These are phyloP conservation scores for Capsicum pubescens DNA, from an alignment of 257 asterid species.

Conservation along the genomic window DNA sequence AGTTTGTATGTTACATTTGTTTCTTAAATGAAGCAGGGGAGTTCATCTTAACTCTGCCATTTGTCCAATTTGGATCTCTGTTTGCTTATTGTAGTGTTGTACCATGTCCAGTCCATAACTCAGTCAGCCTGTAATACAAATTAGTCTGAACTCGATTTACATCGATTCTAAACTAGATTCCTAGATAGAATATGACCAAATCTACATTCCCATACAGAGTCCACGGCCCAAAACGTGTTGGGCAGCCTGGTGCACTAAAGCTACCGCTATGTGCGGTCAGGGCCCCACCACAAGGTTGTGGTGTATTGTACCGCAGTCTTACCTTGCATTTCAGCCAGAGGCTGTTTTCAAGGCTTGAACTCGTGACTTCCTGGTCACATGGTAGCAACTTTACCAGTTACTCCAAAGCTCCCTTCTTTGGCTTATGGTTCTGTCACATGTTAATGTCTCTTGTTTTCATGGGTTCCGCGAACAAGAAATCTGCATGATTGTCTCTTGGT, in stretches of 20 bases:
- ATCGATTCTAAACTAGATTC: not conserved
- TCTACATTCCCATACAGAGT: not conserved
- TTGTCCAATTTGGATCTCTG: not conserved
- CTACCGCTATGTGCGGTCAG: too few species aligned
- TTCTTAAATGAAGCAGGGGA: not conserved
- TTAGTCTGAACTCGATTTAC: not conserved
- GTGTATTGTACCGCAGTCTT: too few species aligned
- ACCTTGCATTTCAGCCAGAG: too few species aligned
- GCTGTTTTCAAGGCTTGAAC: too few species aligned
- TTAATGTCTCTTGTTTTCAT: conserved; percentile 36
- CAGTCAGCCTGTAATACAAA: not conserved
- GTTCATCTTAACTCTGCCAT: not conserved
- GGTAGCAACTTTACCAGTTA: too few species aligned
- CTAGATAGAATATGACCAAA: not conserved
- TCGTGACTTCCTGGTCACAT: too few species aligned
- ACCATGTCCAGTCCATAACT: not conserved
- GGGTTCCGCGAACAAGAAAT: conserved; percentile 1
- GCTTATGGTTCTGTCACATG: conserved; percentile 42
- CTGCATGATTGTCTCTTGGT: conserved; percentile 4
- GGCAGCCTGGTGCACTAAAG: too few species aligned
- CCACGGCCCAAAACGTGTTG: not conserved
- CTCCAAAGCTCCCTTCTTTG: too few species aligned
- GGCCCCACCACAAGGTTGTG: too few species aligned
- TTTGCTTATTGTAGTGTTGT: not conserved
- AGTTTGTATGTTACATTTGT: not conserved